phyloP scores from a whole-genome alignment of 2,329 filamentous ascomycete genomes.

The Lachnellula suecica region DNA sequence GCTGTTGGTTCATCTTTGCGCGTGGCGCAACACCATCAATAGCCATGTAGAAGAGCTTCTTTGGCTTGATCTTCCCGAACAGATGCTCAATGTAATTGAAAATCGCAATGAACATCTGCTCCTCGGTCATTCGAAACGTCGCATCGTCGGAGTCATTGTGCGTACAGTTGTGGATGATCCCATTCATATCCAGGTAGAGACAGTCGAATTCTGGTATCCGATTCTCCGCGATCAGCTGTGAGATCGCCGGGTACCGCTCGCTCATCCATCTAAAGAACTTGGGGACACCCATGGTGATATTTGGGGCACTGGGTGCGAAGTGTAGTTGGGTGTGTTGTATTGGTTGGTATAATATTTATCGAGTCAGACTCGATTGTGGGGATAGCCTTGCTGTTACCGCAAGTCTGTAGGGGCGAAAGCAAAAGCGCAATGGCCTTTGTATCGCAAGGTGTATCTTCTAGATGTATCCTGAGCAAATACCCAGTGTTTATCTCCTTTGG shows the following conservation, averaged over 20 bases:
- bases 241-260: slow-evolving; percentile 97
- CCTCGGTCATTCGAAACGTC: slow-evolving; percentile 89
- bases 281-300: slow-evolving; percentile 51
- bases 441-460: too few species aligned
- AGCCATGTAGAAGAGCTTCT: slow-evolving; percentile 99
- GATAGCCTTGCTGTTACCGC: slow-evolving; percentile 29
- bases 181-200: slow-evolving; percentile 98
- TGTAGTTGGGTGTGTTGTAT: slow-evolving; percentile 9
- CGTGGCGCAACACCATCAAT: slow-evolving; percentile 96
- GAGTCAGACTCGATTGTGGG: slow-evolving; percentile 10
- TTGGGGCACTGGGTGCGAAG: slow-evolving; percentile 13
- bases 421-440: slow-evolving; percentile 1
- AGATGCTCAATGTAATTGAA: slow-evolving; percentile 99
- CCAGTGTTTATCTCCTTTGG: too few species aligned
- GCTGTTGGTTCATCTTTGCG: slow-evolving; percentile 99
- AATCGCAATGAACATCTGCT: slow-evolving; percentile 99
- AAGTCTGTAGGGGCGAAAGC: slow-evolving; percentile 15
- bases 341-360: too few species aligned
- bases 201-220: slow-evolving; percentile 98
- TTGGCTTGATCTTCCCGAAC: slow-evolving; percentile 97
- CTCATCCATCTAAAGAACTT: slow-evolving; percentile 79
- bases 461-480: too few species aligned
- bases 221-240: slow-evolving; percentile 97
- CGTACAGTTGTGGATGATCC: slow-evolving; percentile 99
- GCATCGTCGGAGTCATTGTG: slow-evolving; percentile 94